Evolutionary conservation across 2,329 filamentous ascomycete genomes (phyloP).

Genomic region (Ophiostoma sp.): DNA sequence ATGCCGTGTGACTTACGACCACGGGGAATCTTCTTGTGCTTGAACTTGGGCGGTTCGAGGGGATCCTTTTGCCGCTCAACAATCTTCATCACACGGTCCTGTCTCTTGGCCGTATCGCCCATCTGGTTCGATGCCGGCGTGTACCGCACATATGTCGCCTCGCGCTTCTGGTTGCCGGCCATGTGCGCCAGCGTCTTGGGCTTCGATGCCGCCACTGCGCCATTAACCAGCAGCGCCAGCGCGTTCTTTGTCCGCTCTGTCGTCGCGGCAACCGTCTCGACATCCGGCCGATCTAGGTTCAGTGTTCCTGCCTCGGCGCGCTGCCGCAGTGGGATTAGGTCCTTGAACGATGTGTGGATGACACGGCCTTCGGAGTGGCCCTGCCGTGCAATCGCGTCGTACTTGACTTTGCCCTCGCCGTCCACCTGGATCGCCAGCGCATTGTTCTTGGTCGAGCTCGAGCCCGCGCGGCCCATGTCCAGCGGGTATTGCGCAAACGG

Average conservation of each 20-base stretch:
- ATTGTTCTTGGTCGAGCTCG: conserved; percentile 63
- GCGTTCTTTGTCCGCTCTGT: conserved; percentile 86
- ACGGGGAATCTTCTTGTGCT: conserved; percentile 95
- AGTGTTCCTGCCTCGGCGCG: conserved; percentile 90
- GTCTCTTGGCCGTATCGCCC: conserved; percentile 79
- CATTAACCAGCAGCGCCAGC: conserved; percentile 72
- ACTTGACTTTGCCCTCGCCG: conserved; percentile 86
- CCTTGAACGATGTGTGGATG: conserved; percentile 93
- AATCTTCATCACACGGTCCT: conserved; percentile 97
- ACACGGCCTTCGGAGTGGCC: conserved; percentile 80
- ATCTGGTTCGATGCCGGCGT: conserved; percentile 88
- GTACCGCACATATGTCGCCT: conserved; percentile 91
- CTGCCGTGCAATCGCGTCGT: conserved; percentile 87
- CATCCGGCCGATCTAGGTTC: conserved; percentile 74
- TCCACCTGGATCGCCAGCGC: conserved; percentile 91
- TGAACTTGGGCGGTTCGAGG: conserved; percentile 96
- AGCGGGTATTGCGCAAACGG: conserved; percentile 91
- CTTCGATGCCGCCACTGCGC: conserved; percentile 85
- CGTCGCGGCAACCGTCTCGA: conserved; percentile 77
- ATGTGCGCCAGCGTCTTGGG: conserved; percentile 83
- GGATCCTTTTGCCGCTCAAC: conserved; percentile 90
- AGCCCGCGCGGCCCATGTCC: conserved; percentile 80
- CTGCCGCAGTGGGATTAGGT: conserved; percentile 88
- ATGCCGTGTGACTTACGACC: conserved; percentile 23
- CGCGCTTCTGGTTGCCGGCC: conserved; percentile 58